phyloP scores from a whole-genome alignment of 2,329 filamentous ascomycete species.

The Fusarium nanum region DNA sequence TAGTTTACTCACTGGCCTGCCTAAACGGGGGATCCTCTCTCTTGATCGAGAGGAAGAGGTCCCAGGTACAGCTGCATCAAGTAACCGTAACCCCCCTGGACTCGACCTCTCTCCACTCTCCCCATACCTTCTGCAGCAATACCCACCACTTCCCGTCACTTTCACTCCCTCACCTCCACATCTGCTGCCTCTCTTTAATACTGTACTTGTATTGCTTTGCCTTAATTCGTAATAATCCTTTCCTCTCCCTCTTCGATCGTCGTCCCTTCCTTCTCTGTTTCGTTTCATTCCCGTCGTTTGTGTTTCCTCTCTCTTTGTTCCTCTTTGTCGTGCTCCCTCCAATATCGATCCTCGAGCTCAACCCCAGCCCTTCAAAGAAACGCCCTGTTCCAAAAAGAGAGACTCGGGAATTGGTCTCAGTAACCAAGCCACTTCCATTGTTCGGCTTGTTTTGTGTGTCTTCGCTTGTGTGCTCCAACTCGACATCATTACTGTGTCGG shows the following conservation, averaged over 20 bases:
- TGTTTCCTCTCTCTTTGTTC: slow-evolving; percentile 13
- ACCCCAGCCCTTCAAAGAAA: slow-evolving; percentile 9
- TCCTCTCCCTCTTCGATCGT: slow-evolving; percentile 20
- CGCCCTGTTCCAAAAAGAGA: slow-evolving; percentile 33
- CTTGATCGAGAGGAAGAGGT: background rate
- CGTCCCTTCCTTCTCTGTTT: slow-evolving; percentile 12
- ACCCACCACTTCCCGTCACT: slow-evolving; percentile 29
- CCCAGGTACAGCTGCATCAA: slow-evolving; percentile 6
- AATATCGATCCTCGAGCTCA: slow-evolving; percentile 20
- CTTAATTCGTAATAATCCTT: slow-evolving; percentile 40
- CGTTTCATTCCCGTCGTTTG: slow-evolving; percentile 23
- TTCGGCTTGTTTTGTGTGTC: slow-evolving; percentile 27
- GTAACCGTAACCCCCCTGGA: slow-evolving; percentile 15
- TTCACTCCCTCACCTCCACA: slow-evolving; percentile 7
- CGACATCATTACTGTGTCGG: slow-evolving; percentile 40
- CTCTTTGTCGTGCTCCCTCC: slow-evolving; percentile 20
- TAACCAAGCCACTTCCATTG: slow-evolving; percentile 38
- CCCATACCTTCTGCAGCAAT: slow-evolving; percentile 10
- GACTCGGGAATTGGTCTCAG: slow-evolving; percentile 25
- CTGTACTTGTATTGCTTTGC: slow-evolving; percentile 12
- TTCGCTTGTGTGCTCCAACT: slow-evolving; percentile 33
- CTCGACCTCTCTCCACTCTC: slow-evolving; percentile 30
- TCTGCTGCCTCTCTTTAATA: slow-evolving; percentile 12
- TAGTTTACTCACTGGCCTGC: slow-evolving; percentile 22
- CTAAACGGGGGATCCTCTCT: slow-evolving; percentile 23